A percentile compares a stretch with the other conserved stretches of the same genome.
Conservation (phyloP, 176 grass and related monocot genomes). For the Oryza glumipatula region DNA sequence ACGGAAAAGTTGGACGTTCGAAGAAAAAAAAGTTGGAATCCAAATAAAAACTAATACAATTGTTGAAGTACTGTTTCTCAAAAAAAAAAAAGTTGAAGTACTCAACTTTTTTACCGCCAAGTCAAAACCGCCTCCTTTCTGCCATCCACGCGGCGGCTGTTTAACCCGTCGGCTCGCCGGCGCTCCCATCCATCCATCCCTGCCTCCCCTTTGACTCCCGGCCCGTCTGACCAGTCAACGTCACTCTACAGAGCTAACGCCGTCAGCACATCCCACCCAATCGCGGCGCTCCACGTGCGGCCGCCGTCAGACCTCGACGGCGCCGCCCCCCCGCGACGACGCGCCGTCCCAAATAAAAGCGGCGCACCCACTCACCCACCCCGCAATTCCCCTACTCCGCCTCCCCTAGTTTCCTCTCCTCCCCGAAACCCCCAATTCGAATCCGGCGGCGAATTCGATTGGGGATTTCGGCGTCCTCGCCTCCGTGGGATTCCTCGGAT, state of each 20-base stretch:
- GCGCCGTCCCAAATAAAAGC: slow-evolving; percentile 51
- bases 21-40: no score
- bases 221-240: slow-evolving; percentile 39
- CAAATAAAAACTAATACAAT: background rate
- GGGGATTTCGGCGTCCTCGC: slow-evolving; percentile 43
- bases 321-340: slow-evolving; percentile 17
- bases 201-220: background rate
- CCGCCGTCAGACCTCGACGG: slow-evolving; percentile 28
- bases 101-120: slow-evolving; percentile 13
- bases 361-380: slow-evolving; percentile 42
- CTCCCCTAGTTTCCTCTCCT: slow-evolving; percentile 11
- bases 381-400: slow-evolving; percentile 18
- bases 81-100: no score
- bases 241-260: slow-evolving; percentile 30
- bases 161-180: slow-evolving; percentile 15
- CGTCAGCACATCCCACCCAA: slow-evolving; percentile 35
- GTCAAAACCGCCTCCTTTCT: slow-evolving; percentile 29
- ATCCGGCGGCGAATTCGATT: slow-evolving; percentile 39
- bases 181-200: background rate
- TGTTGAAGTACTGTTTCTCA: no score
- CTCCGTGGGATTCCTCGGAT: slow-evolving; percentile 15
- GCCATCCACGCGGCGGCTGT: slow-evolving; percentile 10
- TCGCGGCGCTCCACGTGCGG: slow-evolving; percentile 17
- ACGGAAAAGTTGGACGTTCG: no score
- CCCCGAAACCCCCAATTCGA: slow-evolving; percentile 38